Percentiles rank a stretch among this genome's conserved stretches.
These are phyloP conservation scores for Fistulifera pelliculosa DNA, from an alignment of 108 stramenopile species.

Conservation along the genomic window DNA sequence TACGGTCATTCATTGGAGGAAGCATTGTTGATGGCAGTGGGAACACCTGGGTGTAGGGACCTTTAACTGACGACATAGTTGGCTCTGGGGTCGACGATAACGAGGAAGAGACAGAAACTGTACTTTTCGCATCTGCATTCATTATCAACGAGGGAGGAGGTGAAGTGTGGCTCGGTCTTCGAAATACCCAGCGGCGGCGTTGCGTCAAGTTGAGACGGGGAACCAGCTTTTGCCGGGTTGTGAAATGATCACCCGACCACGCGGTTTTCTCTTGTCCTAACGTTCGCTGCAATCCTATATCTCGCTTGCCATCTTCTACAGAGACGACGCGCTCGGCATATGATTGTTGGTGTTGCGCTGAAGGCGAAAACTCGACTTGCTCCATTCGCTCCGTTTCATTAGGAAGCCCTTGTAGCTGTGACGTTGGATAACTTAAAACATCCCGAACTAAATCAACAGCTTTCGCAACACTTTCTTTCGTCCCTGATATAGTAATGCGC, in stretches of 20 bases:
- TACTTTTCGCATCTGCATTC: constrained; percentile 30
- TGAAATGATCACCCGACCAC: background rate
- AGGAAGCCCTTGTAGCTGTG: constrained; percentile 26
- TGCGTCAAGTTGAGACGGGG: no score
- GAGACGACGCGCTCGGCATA: background rate
- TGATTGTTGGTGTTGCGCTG: no score
- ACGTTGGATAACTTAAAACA: constrained; percentile 74
- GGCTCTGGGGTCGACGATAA: constrained; percentile 54
- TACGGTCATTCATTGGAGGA: constrained; percentile 3
- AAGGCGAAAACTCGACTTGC: no score
- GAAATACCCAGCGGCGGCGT: no score
- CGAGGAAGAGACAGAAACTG: constrained; percentile 42
- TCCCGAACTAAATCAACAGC: constrained; percentile 72
- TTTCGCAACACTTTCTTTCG: constrained; percentile 40
- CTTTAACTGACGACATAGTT: constrained; percentile 25
- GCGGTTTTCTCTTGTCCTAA: background rate
- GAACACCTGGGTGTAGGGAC: constrained; percentile 1
- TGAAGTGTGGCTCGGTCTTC: constrained; percentile 7
- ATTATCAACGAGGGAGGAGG: constrained; percentile 29
- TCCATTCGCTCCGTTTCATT: background rate
- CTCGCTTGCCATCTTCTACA: background rate
- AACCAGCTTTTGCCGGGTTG: no score
- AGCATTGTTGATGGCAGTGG: constrained; percentile 8
- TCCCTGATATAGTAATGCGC: constrained; percentile 68
- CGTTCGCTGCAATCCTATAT: background rate